Evolutionary conservation across 2,329 filamentous ascomycete species (phyloP).

Genomic region (Cyphellophora attinorum): DNA sequence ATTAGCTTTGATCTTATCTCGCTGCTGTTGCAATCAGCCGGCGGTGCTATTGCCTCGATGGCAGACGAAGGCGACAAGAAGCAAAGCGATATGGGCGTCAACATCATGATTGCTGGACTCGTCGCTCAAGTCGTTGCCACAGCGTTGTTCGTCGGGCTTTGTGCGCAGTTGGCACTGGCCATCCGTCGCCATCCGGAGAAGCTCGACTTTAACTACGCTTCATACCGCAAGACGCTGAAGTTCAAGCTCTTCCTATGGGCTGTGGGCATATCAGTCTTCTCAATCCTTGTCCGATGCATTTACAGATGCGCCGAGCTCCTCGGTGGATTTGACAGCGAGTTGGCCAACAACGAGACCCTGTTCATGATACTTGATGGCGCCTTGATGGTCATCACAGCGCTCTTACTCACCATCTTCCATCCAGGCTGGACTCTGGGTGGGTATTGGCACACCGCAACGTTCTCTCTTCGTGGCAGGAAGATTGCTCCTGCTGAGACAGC

Average conservation of each 20-base stretch:
- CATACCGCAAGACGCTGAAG: not conserved
- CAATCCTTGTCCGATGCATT: slow-evolving; percentile 34
- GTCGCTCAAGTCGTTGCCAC: slow-evolving; percentile 27
- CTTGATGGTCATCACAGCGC: slow-evolving; percentile 30
- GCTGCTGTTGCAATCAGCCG: slow-evolving; percentile 50
- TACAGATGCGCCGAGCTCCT: slow-evolving; percentile 39
- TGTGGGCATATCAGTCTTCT: slow-evolving; percentile 26
- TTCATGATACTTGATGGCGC: slow-evolving; percentile 42
- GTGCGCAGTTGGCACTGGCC: not conserved
- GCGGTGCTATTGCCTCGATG: slow-evolving; percentile 45
- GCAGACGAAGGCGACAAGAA: slow-evolving; percentile 27
- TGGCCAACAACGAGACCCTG: slow-evolving; percentile 37
- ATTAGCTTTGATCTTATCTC: slow-evolving; percentile 55
- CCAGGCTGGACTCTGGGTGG: slow-evolving; percentile 1
- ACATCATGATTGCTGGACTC: slow-evolving; percentile 55
- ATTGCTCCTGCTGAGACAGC: not conserved
- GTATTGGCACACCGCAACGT: slow-evolving; percentile 4
- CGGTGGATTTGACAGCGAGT: slow-evolving; percentile 31
- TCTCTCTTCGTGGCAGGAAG: slow-evolving; percentile 3
- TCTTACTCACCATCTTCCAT: slow-evolving; percentile 1
- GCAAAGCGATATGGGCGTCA: slow-evolving; percentile 35
- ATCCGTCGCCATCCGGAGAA: slow-evolving; percentile 1
- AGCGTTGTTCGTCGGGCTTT: not conserved
- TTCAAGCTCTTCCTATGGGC: slow-evolving; percentile 3
- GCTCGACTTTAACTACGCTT: not conserved